Conservation (phyloP, 805 yeast species). For the Metschnikowia henanensis region DNA sequence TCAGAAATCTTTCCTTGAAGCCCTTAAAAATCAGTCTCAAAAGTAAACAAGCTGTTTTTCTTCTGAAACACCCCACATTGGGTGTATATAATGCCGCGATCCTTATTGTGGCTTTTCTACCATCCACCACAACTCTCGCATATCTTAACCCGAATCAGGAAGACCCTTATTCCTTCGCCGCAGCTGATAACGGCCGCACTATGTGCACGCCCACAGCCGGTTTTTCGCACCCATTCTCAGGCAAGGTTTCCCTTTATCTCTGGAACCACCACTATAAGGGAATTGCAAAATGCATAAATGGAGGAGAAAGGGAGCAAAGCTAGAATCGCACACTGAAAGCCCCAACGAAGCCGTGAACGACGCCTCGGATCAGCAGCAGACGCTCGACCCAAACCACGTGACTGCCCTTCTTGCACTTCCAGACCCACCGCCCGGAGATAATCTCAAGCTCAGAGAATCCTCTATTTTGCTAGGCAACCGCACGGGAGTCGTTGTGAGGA, state of each 20-base stretch:
- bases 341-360: not conserved
- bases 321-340: not conserved
- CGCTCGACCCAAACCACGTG: not conserved
- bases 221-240: constrained; percentile 14
- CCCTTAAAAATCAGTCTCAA: too few species aligned
- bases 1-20: too few species aligned
- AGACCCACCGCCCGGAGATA: not conserved
- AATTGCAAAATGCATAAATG: constrained; percentile 8
- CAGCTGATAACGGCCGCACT: not conserved
- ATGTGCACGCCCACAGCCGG: constrained; percentile 8
- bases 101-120: too few species aligned
- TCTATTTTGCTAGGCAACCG: constrained; percentile 4
- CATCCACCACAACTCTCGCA: constrained; percentile 1
- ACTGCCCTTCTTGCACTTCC: not conserved
- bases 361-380: not conserved
- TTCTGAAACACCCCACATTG: too few species aligned
- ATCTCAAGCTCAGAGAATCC: constrained; percentile 4
- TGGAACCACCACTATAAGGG: not conserved
- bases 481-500: constrained; percentile 3
- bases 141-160: constrained; percentile 1
- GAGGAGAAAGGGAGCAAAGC: constrained; percentile 1
- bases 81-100: too few species aligned
- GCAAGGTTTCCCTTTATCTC: constrained; percentile 8
- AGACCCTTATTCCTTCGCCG: not conserved
- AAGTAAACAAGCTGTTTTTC: too few species aligned